Evolutionary conservation across 2,329 filamentous ascomycete genomes (phyloP).

Genomic region (Aureobasidium mangrovei): DNA sequence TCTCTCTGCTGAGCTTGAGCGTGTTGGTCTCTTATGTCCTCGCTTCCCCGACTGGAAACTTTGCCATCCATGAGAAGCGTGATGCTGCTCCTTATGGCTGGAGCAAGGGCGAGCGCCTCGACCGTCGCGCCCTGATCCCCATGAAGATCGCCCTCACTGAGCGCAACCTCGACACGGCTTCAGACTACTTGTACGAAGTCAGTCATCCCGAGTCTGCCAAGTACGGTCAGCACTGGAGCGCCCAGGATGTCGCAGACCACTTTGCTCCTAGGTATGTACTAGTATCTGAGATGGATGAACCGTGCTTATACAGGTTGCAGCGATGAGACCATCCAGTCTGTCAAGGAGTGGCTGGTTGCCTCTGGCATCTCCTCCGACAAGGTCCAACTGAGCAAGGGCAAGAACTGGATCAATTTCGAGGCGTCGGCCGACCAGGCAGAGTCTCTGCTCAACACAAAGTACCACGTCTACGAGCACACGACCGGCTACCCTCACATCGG

Average conservation of each 20-base stretch:
- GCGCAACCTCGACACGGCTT: conserved; percentile 26
- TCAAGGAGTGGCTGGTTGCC: conserved; percentile 46
- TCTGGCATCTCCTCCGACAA: conserved; percentile 43
- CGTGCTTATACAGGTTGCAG: background rate
- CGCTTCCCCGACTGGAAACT: conserved; percentile 20
- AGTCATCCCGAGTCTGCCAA: conserved; percentile 35
- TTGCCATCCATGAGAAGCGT: conserved; percentile 27
- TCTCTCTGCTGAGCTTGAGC: conserved; percentile 18
- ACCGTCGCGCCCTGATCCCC: conserved; percentile 24
- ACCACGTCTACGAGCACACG: conserved; percentile 42
- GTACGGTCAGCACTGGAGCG: conserved; percentile 36
- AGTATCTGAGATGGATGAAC: background rate
- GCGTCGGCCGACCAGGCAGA: conserved; percentile 47
- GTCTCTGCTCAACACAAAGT: conserved; percentile 44
- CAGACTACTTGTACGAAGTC: conserved; percentile 29
- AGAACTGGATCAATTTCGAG: conserved; percentile 48
- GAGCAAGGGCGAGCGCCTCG: conserved; percentile 20
- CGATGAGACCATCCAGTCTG: conserved; percentile 22
- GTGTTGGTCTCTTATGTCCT: conserved; percentile 17
- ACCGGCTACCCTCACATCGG: conserved; percentile 29
- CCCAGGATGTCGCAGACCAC: conserved; percentile 34
- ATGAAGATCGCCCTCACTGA: conserved; percentile 29
- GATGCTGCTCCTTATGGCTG: conserved; percentile 22
- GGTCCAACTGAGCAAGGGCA: conserved; percentile 42
- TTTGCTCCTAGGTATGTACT: conserved; percentile 31